Conservation (phyloP, 2,329 filamentous ascomycete genomes). For the Raffaelea ambrosiae region DNA sequence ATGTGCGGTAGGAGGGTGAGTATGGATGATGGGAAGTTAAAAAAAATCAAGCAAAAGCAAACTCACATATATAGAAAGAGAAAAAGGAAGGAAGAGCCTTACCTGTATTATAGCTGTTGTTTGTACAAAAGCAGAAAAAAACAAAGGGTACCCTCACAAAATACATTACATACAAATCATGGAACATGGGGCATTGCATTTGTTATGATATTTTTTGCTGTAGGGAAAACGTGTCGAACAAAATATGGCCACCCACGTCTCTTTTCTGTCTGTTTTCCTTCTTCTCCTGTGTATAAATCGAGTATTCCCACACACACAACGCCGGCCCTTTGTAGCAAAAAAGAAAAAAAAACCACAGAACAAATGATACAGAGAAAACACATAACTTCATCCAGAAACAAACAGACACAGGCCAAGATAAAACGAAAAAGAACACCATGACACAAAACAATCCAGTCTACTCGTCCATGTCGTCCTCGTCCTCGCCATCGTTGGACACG, state of each 20-base stretch:
- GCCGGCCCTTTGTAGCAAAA: not conserved
- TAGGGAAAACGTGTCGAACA: too few relatives aligned
- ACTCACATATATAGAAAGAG: not conserved
- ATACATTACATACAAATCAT: too few relatives aligned
- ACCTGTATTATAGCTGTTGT: too few relatives aligned
- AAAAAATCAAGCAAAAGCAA: conserved; percentile 1
- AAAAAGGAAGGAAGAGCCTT: too few relatives aligned
- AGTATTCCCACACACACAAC: not conserved
- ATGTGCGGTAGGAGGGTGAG: conserved; percentile 28
- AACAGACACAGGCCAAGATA: not conserved
- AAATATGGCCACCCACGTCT: too few relatives aligned
- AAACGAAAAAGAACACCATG: not conserved
- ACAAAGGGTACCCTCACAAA: too few relatives aligned
- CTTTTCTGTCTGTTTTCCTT: too few relatives aligned
- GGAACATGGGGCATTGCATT: too few relatives aligned
- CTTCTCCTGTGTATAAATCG: not conserved
- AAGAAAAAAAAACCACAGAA: conserved; percentile 16
- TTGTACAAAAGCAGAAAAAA: too few relatives aligned
- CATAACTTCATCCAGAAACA: not conserved
- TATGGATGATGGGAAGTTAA: not conserved
- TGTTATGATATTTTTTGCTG: too few relatives aligned
- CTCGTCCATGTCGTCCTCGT: conserved; percentile 29
- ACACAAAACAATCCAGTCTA: too few relatives aligned
- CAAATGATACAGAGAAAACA: not conserved
- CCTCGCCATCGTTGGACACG: conserved; percentile 42